Evolutionary conservation across 129 eudicot genomes (phyloP).

Genomic region (Daucus carota): DNA sequence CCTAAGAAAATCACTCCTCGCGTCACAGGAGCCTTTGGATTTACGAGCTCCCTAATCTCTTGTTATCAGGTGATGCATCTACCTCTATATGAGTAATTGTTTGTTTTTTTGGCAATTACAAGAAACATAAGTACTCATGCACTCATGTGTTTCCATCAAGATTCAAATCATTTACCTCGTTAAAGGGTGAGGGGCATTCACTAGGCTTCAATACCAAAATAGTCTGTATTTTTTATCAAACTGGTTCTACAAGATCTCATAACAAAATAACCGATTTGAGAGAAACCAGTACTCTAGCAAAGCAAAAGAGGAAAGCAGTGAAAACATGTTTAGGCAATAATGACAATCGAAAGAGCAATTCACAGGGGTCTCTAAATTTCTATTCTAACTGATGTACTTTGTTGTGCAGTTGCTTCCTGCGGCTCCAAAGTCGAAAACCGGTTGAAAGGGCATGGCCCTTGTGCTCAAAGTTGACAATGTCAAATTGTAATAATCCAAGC

Average conservation of each 20-base stretch:
- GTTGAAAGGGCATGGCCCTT: constrained; percentile 32
- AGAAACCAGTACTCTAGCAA: neutral
- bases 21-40: constrained; percentile 95
- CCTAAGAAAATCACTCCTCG: constrained; percentile 95
- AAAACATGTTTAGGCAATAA: neutral
- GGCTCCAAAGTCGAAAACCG: constrained; percentile 38
- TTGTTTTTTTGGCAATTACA: neutral
- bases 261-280: neutral
- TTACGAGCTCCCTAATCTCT: constrained; percentile 78
- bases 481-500: constrained; percentile 22
- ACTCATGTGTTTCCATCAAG: neutral
- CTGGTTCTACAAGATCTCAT: neutral
- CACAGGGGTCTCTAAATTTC: neutral
- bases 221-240: neutral
- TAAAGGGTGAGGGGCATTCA: neutral
- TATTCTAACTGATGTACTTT: neutral
- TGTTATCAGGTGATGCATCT: constrained; percentile 75
- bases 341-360: neutral
- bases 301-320: neutral
- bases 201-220: neutral
- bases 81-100: neutral
- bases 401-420: constrained; percentile 62
- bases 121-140: neutral
- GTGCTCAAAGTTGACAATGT: neutral
- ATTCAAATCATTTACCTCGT: neutral